Evolutionary conservation across 345 rosid genomes (phyloP).

Genomic region (Populus deltoides): DNA sequence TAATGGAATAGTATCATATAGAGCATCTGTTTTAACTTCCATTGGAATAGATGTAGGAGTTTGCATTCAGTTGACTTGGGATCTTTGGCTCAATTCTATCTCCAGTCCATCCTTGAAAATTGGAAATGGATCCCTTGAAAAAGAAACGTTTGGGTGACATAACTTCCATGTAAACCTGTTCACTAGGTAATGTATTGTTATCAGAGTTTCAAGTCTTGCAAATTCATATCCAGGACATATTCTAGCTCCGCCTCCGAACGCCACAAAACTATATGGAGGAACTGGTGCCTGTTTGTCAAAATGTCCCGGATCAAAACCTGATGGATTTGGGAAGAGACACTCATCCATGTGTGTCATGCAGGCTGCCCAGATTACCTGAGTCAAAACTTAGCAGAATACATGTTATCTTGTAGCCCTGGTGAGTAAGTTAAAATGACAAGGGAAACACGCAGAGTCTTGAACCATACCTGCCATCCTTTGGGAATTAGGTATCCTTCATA

Average conservation of each 20-base stretch:
- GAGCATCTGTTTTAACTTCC: too few relatives aligned
- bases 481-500: conserved; percentile 34
- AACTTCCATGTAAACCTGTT: conserved; percentile 27
- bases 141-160: neutral
- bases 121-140: conserved; percentile 21
- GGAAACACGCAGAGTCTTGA: neutral
- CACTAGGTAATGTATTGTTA: conserved; percentile 25
- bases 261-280: conserved; percentile 28
- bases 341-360: conserved; percentile 35
- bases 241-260: conserved; percentile 29
- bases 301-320: conserved; percentile 26
- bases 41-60: too few relatives aligned
- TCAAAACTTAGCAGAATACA: neutral
- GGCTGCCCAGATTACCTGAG: conserved; percentile 29
- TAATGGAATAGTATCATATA: too few relatives aligned
- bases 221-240: conserved; percentile 39
- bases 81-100: conserved; percentile 18
- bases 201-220: conserved; percentile 31
- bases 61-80: neutral
- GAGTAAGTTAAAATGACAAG: neutral
- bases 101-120: conserved; percentile 16
- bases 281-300: conserved; percentile 26
- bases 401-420: too few relatives aligned
- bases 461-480: conserved; percentile 38
- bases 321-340: conserved; percentile 24